These are phyloP conservation scores for Entomortierella lignicola DNA, from an alignment of 192 early-diverging fungal genomes.

Conservation along the genomic window DNA sequence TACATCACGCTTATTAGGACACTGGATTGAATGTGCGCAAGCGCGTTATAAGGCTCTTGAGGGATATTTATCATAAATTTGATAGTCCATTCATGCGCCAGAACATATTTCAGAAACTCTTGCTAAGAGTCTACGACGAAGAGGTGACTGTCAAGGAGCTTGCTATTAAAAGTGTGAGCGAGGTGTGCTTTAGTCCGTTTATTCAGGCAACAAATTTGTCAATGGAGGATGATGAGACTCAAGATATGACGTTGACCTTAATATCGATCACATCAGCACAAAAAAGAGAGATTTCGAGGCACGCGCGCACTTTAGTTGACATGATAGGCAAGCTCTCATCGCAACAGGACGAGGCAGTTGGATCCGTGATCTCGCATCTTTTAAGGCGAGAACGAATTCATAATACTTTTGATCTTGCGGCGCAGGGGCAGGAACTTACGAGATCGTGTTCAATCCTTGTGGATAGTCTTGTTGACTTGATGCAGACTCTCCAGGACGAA, in stretches of 20 bases:
- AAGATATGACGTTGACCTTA: neutral
- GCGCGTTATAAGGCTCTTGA: conserved; percentile 82
- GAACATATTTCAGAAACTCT: conserved; percentile 77
- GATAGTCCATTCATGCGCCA: conserved; percentile 60
- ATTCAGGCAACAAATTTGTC: conserved; percentile 1
- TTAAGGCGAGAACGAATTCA: conserved; percentile 23
- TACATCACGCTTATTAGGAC: conserved; percentile 64
- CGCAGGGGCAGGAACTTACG: conserved; percentile 13
- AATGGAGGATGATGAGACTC: neutral
- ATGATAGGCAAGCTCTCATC: conserved; percentile 24
- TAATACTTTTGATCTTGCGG: neutral
- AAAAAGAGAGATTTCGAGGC: conserved; percentile 25
- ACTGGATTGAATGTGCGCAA: conserved; percentile 90
- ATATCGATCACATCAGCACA: conserved; percentile 12
- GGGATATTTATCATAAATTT: conserved; percentile 75
- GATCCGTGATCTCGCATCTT: conserved; percentile 18
- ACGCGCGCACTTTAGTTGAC: conserved; percentile 20
- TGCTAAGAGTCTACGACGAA: conserved; percentile 76
- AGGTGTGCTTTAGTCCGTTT: conserved; percentile 31
- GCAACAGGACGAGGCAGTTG: conserved; percentile 21
- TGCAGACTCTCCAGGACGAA: conserved; percentile 43
- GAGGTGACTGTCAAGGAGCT: conserved; percentile 54
- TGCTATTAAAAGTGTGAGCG: conserved; percentile 32
- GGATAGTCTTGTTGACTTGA: conserved; percentile 36
- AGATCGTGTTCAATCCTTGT: conserved; percentile 27